A percentile compares a stretch with the other conserved stretches of the same genome.
These are phyloP conservation scores for Parafenestella ontariensis DNA, from an alignment of 2,329 filamentous ascomycete species.

Conservation along the genomic window DNA sequence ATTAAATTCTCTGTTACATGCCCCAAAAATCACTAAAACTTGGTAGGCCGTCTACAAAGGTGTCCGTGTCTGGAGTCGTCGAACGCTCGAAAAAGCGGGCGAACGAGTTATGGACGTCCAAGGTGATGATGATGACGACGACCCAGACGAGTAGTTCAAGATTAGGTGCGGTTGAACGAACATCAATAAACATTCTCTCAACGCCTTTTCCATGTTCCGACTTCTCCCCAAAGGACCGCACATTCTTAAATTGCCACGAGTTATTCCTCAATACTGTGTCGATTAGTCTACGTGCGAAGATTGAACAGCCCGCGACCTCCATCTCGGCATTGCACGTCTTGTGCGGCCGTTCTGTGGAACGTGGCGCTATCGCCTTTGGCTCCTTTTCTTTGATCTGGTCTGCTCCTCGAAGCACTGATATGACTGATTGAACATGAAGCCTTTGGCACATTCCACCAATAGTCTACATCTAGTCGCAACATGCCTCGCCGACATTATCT, in stretches of 20 bases:
- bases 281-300: conserved; percentile 98
- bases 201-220: neutral
- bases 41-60: conserved; percentile 78
- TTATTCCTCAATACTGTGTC: conserved; percentile 75
- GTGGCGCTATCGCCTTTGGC: conserved; percentile 37
- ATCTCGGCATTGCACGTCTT: conserved; percentile 43
- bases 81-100: conserved; percentile 76
- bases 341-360: conserved; percentile 38
- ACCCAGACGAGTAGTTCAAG: conserved; percentile 53
- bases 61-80: conserved; percentile 75
- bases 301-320: conserved; percentile 49
- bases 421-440: conserved; percentile 30
- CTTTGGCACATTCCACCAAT: conserved; percentile 31
- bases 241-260: conserved; percentile 97
- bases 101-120: conserved; percentile 86
- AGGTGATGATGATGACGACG: conserved; percentile 64
- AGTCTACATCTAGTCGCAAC: neutral
- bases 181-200: neutral
- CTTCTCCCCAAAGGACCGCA: conserved; percentile 63
- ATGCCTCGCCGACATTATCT: conserved; percentile 1
- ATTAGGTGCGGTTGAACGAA: neutral
- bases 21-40: conserved; percentile 15
- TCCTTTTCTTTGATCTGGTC: conserved; percentile 27
- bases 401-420: conserved; percentile 29
- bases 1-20: neutral